These are phyloP conservation scores for Pichia sp. DNA, from an alignment of 1,139 yeast genomes.

Conservation along the genomic window DNA sequence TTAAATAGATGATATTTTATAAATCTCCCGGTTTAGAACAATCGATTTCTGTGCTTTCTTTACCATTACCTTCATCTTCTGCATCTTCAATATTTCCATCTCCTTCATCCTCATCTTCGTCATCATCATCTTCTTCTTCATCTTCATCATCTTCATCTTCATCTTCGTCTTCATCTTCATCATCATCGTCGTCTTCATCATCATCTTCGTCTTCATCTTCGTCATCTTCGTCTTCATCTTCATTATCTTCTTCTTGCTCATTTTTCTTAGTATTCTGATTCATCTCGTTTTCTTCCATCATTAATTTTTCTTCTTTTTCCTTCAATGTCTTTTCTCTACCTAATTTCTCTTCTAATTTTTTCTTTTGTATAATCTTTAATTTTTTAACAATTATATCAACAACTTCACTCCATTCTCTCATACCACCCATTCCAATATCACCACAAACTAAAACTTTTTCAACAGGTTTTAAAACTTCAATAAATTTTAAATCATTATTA, in stretches of 20 bases:
- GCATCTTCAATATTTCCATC: background rate
- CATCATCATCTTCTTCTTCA: background rate
- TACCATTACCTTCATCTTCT: background rate
- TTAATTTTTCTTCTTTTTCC: slow-evolving; percentile 9
- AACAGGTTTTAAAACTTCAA: slow-evolving; percentile 82
- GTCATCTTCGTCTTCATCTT: slow-evolving; percentile 7
- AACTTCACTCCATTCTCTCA: slow-evolving; percentile 94
- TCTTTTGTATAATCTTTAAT: slow-evolving; percentile 34
- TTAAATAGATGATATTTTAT: too few relatives aligned
- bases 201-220: slow-evolving; percentile 2
- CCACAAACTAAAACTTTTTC: slow-evolving; percentile 94
- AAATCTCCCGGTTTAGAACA: too few relatives aligned
- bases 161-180: background rate
- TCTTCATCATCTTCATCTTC: background rate
- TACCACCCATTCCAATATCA: slow-evolving; percentile 96
- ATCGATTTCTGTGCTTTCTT: too few relatives aligned
- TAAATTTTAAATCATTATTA: slow-evolving; percentile 57
- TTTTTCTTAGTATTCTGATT: background rate
- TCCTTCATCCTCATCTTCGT: background rate
- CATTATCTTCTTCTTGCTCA: slow-evolving; percentile 4
- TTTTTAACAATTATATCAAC: slow-evolving; percentile 69
- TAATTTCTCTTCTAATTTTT: slow-evolving; percentile 13
- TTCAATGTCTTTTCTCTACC: slow-evolving; percentile 23
- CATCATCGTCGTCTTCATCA: slow-evolving; percentile 4
- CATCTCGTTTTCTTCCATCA: slow-evolving; percentile 1